These are phyloP conservation scores for sunflower (Helianthus annuus) DNA, from an alignment of 129 eudicot species.

Conservation along the genomic window HanXRQr2.0-SUNRISE NC_035446.2:25881843-25882342, in stretches of 20 bases:
- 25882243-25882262: constrained; percentile 36
- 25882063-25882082: constrained; percentile 41
- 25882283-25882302: neutral
- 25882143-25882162: constrained; percentile 46
- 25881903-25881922: neutral
- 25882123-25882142: constrained; percentile 28
- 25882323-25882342: neutral
- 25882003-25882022: constrained; percentile 12
- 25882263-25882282: neutral
- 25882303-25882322: neutral
- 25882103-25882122: neutral
- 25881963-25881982: neutral
- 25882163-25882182: constrained; percentile 33
- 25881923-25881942: constrained; percentile 35
- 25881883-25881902: neutral
- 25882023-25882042: constrained; percentile 35
- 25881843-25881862: neutral
- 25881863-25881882: neutral
- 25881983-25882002: neutral
- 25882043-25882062: constrained; percentile 33
- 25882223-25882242: constrained; percentile 35
- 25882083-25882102: constrained; percentile 31
- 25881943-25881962: constrained; percentile 22
- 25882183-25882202: constrained; percentile 20
- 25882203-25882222: constrained; percentile 16